These are phyloP conservation scores for Dothidotthia symphoricarpi DNA, from an alignment of 2,329 filamentous ascomycete species.

Conservation along the genomic window DNA sequence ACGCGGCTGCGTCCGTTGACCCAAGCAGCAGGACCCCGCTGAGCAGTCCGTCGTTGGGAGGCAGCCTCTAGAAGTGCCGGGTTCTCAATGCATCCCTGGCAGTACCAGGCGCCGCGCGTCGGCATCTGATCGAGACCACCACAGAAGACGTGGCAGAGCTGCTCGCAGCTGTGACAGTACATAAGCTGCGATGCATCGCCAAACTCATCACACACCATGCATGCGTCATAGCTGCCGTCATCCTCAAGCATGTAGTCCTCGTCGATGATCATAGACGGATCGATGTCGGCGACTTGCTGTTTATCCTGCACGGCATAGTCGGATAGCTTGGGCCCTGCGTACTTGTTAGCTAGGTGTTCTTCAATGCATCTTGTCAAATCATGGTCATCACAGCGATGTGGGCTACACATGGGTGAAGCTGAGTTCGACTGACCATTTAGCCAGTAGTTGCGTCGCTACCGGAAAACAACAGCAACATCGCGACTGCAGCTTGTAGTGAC, in stretches of 20 bases:
- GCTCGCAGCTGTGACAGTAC: slow-evolving; percentile 88
- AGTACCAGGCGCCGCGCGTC: slow-evolving; percentile 76
- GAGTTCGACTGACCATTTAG: slow-evolving; percentile 35
- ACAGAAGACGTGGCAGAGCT: slow-evolving; percentile 88
- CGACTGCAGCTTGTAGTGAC: slow-evolving; percentile 14
- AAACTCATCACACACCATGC: slow-evolving; percentile 76
- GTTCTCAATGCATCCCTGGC: slow-evolving; percentile 68
- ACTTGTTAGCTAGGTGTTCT: slow-evolving; percentile 12
- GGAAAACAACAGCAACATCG: slow-evolving; percentile 17
- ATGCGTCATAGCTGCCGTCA: slow-evolving; percentile 58
- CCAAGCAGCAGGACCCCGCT: slow-evolving; percentile 35
- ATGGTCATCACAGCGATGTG: slow-evolving; percentile 6
- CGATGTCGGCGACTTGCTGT: slow-evolving; percentile 86
- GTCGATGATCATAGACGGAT: slow-evolving; percentile 75
- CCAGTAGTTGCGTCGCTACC: slow-evolving; percentile 20
- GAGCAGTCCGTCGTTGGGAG: slow-evolving; percentile 21
- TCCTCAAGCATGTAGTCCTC: slow-evolving; percentile 59
- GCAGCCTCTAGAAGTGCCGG: slow-evolving; percentile 41
- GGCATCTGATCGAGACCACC: slow-evolving; percentile 78
- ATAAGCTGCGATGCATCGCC: slow-evolving; percentile 83
- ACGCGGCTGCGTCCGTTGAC: slow-evolving; percentile 30
- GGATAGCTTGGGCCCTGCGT: slow-evolving; percentile 54
- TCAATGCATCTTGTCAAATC: background rate
- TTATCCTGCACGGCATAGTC: slow-evolving; percentile 72
- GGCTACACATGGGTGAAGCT: slow-evolving; percentile 18